phyloP scores from a whole-genome alignment of 2,329 filamentous ascomycete species.

The Hypoxylon rubiginosum region DNA sequence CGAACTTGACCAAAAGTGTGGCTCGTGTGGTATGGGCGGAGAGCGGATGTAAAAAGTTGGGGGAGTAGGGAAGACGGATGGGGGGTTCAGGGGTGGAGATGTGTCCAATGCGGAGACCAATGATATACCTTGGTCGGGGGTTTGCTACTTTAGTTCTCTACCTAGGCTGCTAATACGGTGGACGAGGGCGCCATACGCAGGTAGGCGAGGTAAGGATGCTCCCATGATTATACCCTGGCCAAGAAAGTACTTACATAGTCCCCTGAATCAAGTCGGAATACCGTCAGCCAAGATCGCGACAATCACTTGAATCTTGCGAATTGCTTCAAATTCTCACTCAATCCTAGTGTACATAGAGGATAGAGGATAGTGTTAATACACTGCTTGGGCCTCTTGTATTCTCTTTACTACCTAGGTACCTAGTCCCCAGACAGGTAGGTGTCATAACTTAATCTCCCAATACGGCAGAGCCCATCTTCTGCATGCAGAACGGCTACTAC shows the following conservation, averaged over 20 bases:
- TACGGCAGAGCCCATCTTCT: constrained; percentile 6
- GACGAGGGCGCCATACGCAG: not conserved
- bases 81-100: constrained; percentile 18
- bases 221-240: constrained; percentile 1
- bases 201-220: constrained; percentile 9
- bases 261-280: not conserved
- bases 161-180: not conserved
- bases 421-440: constrained; percentile 11
- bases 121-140: constrained; percentile 9
- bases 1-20: not conserved
- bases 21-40: not conserved
- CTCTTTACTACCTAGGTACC: not conserved
- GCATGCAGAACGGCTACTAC: constrained; percentile 27
- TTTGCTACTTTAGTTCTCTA: constrained; percentile 3
- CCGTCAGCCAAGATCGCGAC: not conserved
- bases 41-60: constrained; percentile 27
- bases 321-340: not conserved
- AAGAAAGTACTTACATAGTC: not conserved
- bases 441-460: constrained; percentile 19
- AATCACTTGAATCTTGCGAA: not conserved
- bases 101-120: constrained; percentile 37
- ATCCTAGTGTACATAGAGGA: not conserved
- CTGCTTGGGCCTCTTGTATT: not conserved
- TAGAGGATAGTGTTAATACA: not conserved
- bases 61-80: constrained; percentile 14